These are phyloP conservation scores for Sporopachydermia lactativora DNA, from an alignment of 805 yeast genomes.

Conservation along the genomic window DNA sequence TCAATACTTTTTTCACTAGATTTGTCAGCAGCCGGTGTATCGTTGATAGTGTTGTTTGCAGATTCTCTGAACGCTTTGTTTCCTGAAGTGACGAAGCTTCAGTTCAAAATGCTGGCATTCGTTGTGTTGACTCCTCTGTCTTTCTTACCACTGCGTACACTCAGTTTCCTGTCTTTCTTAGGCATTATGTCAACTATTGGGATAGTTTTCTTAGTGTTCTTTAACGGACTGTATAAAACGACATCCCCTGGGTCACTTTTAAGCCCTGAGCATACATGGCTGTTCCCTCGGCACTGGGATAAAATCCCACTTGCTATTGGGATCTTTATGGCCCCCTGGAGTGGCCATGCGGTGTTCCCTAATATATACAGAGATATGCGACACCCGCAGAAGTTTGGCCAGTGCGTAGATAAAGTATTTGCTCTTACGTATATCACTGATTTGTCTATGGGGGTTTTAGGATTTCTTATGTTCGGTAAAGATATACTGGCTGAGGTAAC, in stretches of 20 bases:
- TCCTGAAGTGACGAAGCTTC: slow-evolving; percentile 35
- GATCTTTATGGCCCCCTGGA: slow-evolving; percentile 47
- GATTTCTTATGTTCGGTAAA: slow-evolving; percentile 72
- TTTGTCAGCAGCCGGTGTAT: slow-evolving; percentile 67
- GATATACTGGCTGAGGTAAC: slow-evolving; percentile 60
- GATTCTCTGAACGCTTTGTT: slow-evolving; percentile 67
- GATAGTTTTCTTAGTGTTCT: slow-evolving; percentile 41
- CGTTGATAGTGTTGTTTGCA: slow-evolving; percentile 69
- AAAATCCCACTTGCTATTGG: slow-evolving; percentile 27
- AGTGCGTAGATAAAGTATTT: slow-evolving; percentile 41
- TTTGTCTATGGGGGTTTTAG: slow-evolving; percentile 44
- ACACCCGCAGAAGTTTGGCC: slow-evolving; percentile 46
- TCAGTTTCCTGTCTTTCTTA: slow-evolving; percentile 52
- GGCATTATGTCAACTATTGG: slow-evolving; percentile 63
- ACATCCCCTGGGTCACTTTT: slow-evolving; percentile 64
- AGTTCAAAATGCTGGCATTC: slow-evolving; percentile 56
- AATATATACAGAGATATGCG: slow-evolving; percentile 65
- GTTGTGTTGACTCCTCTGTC: slow-evolving; percentile 66
- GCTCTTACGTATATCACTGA: slow-evolving; percentile 45
- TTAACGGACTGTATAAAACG: slow-evolving; percentile 49
- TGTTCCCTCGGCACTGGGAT: slow-evolving; percentile 51
- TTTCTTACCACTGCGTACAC: slow-evolving; percentile 57
- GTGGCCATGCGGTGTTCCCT: slow-evolving; percentile 78
- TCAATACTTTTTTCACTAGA: slow-evolving; percentile 67
- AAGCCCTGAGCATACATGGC: slow-evolving; percentile 45